Conservation (phyloP, 139 green algal species). For the Pleodorina starrii region DNA sequence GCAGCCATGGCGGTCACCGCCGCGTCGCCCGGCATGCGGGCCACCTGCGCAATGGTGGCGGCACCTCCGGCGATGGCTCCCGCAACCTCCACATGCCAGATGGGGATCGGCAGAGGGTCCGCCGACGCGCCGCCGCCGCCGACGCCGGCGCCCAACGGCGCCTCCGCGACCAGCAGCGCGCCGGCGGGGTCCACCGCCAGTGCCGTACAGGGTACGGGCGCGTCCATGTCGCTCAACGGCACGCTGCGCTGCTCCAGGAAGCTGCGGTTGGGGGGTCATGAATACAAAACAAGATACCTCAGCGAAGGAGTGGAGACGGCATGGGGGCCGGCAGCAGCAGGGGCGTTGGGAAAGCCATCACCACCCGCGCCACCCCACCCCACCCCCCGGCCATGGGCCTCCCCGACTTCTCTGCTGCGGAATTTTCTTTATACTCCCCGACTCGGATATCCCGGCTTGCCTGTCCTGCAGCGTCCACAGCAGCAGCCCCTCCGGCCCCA, state of each 20-base stretch:
- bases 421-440: no score
- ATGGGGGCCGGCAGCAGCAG: no score
- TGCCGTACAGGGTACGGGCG: conserved; percentile 7
- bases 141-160: neutral
- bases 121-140: no score
- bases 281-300: no score
- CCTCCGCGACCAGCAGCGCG: conserved; percentile 50
- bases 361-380: no score
- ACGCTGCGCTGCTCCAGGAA: conserved; percentile 59
- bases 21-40: neutral
- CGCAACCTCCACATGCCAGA: conserved; percentile 51
- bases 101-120: neutral
- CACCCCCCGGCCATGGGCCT: no score
- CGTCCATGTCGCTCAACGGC: neutral
- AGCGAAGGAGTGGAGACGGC: no score
- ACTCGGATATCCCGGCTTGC: no score
- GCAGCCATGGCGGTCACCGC: conserved; percentile 34
- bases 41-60: conserved; percentile 46
- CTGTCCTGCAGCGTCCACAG: conserved; percentile 68
- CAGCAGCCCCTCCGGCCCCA: conserved; percentile 59
- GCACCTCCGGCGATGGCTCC: neutral
- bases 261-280: neutral
- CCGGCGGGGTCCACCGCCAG: conserved; percentile 45
- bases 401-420: no score
- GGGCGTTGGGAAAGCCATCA: no score